Base-by-base conservation (phyloP, 345 rosid species). In the Eutrema japonicum region DNA sequence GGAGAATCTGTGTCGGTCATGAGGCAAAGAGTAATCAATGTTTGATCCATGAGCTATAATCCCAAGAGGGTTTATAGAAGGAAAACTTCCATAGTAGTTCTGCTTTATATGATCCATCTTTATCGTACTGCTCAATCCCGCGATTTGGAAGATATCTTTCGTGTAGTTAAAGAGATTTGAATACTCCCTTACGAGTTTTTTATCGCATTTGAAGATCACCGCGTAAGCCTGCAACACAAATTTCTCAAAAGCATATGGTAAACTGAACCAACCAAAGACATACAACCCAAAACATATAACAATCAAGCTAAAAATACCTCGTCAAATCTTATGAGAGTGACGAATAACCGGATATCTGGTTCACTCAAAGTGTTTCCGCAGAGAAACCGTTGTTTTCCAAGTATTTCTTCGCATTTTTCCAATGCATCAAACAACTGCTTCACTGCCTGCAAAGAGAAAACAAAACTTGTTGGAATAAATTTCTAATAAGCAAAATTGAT, bases 241-340 rank as follows among this genome's bases (percentile, higher is more conserved):
- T 6, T 37, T 50, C 51, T 29, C 63, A 22, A 16, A 16, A 16
- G 16, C 16, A 16, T 16, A 16, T 16, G 22, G 22, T 22, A 16
- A 16, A 22, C 22, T 22, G 22, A 22, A 22, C 22, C 22, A 22
- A 22, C 22, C 22, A 22, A 0, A 22, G 22, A 22, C 22, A 22
- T 22, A 22, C 22, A 22, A 22, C 57, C 36, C 8, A 29, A 29
- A 52, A 52, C 58, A 43, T 7, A 55, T 13, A 55, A 43, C 65
- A 40, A 7, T 26, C 9, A n/a, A 32, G 54, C 6, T 56, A 16
- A 22, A 46, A 2, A 82, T 0, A 92, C 96, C 95, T 92, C 98
- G 58, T 92, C 98, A 63, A 90, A 92, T 86, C 98, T 87, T 80
- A 92, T 86, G 54, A 92, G 85, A 53, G 96, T 90, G 69, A 85